phyloP scores from a whole-genome alignment of 106 monocot genomes.

The Gastrodia elata region DNA sequence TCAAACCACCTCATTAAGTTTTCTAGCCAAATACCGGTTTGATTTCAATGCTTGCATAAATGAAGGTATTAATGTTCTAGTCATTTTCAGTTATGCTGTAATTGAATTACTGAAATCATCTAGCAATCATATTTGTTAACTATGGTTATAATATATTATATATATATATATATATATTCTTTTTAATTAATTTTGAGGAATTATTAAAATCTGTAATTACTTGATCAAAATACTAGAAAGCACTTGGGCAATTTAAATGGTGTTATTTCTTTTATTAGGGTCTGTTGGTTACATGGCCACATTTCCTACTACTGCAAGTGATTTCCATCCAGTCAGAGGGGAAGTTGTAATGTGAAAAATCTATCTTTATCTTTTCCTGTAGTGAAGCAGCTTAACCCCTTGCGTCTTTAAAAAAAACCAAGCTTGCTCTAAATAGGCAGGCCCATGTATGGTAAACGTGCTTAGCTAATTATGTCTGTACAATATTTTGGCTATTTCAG shows the following conservation, averaged over 20 bases:
- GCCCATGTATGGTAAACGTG: not conserved
- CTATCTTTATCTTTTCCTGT: not conserved
- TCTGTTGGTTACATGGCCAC: not conserved
- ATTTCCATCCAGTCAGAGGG: not conserved
- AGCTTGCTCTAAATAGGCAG: not conserved
- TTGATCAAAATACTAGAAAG: conserved; percentile 1
- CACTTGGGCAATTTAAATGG: conserved; percentile 4
- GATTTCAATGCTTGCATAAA: conserved; percentile 90
- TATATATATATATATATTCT: too few relatives aligned
- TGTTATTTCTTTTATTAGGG: not conserved
- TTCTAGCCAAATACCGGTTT: conserved; percentile 82
- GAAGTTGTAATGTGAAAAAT: not conserved
- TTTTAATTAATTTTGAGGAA: not conserved
- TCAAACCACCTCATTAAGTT: conserved; percentile 82
- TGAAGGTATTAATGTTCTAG: conserved; percentile 43
- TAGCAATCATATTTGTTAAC: not conserved
- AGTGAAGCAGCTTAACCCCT: not conserved
- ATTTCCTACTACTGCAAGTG: not conserved
- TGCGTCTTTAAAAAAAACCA: not conserved
- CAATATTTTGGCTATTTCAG: conserved; percentile 55
- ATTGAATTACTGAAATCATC: not conserved
- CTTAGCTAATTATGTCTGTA: conserved; percentile 23
- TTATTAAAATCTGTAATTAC: not conserved
- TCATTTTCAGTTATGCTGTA: not conserved
- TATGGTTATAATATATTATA: not conserved